Base-by-base conservation (phyloP, 148 eudicot genomes). In the Amaranthus palmeri region DNA sequence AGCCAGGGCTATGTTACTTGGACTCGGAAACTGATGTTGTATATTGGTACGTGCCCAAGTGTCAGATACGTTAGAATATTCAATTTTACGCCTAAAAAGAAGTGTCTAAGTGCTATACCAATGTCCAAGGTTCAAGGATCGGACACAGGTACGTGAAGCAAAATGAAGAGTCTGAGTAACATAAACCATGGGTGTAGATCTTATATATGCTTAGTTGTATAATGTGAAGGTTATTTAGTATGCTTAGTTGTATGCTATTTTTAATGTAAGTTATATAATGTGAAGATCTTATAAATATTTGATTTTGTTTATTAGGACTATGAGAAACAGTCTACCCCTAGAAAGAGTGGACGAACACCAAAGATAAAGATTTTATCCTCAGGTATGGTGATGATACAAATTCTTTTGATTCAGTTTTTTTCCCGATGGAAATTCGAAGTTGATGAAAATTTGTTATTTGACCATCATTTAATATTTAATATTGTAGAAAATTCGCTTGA, bases 311-410 rank as follows among this genome's bases (percentile, higher is more conserved):
- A 10, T 42, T 70, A 79, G 81, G 71, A 70, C 18, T 17, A 74
- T 51, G 81, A 70, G 72, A 70, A 65, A 45, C 66, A 55, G 56
- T 59, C 71, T 42, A n/a, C 49, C 59, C 8, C 45, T 6, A 72
- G 70, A 54, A 78, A 61, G 74, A 81, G 65, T 58, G 83, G 86
- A 81, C 76, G 81, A 77, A 74, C 78, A 49, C 67, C 64, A 9
- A 78, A 56, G 60, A 41, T 51, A 57, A 76, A 14, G 50, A 60
- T 54, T 63, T 71, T 67, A 44, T 71, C 2, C 4, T 56, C 49
- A 70, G 88, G 88, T 82, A 70, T 47, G 36, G 36, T 25, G 36
- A 25, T 25, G 36, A 25, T 18, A 58, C 52, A 46, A 42, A 55
- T 51, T 67, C 11, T 67, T 50, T 52, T 77, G 4, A 58, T 57